phyloP scores from a whole-genome alignment of 2,329 filamentous ascomycete species.

The Aureobasidium sp. region DNA sequence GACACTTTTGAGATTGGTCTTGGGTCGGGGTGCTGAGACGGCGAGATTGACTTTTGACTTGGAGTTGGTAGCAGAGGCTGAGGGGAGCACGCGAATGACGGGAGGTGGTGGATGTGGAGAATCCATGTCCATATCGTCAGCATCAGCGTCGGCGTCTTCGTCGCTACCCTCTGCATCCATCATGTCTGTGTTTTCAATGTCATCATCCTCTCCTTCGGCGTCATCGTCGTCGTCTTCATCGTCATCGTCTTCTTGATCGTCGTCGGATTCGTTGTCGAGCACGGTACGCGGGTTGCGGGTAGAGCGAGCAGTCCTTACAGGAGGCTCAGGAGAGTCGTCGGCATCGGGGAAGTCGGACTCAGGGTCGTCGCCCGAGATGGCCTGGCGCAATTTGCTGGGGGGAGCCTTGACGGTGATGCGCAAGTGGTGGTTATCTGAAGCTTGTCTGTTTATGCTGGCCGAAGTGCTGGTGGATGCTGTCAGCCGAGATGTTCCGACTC shows the following conservation, averaged over 20 bases:
- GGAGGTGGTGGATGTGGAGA: constrained; percentile 29
- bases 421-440: constrained; percentile 25
- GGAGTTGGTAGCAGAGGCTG: constrained; percentile 15
- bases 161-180: constrained; percentile 33
- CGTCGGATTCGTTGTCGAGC: constrained; percentile 26
- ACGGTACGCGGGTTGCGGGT: constrained; percentile 29
- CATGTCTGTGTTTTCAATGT: constrained; percentile 30
- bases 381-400: constrained; percentile 41
- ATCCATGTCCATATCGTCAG: constrained; percentile 25
- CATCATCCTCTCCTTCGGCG: constrained; percentile 23
- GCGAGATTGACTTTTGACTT: constrained; percentile 23
- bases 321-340: constrained; percentile 25
- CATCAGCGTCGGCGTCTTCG: constrained; percentile 29
- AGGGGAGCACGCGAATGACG: constrained; percentile 23
- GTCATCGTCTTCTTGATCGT: constrained; percentile 22
- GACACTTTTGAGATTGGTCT: constrained; percentile 33
- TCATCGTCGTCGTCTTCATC: constrained; percentile 20
- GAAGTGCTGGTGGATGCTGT: constrained; percentile 20
- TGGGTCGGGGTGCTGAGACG: constrained; percentile 22
- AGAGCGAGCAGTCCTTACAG: constrained; percentile 22
- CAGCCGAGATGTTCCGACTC: constrained; percentile 9
- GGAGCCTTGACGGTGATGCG: constrained; percentile 43
- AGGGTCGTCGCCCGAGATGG: constrained; percentile 31
- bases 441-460: constrained; percentile 22
- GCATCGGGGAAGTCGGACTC: constrained; percentile 25